Evolutionary conservation across 2,329 filamentous ascomycete species (phyloP).

Genomic region (Aspergillus floridensis): DNA sequence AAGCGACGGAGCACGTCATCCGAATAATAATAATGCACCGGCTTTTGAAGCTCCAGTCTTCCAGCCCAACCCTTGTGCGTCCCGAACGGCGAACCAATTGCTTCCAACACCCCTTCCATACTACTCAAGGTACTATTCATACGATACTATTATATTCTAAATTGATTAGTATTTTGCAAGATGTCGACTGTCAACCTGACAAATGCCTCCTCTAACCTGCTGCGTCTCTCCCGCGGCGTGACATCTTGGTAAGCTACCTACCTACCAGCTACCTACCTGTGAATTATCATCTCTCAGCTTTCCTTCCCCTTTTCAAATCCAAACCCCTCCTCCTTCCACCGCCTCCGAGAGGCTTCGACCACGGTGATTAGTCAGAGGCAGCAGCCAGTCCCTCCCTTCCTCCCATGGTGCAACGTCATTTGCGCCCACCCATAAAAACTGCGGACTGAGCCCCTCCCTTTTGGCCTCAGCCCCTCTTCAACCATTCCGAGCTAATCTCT

Average conservation of each 20-base stretch:
- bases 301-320: not conserved
- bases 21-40: not conserved
- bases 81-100: not conserved
- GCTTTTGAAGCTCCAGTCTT: not conserved
- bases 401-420: conserved; percentile 28
- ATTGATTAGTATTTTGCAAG: not conserved
- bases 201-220: conserved; percentile 12
- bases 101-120: not conserved
- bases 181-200: conserved; percentile 17
- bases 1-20: conserved; percentile 37
- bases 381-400: too few relatives aligned
- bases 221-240: conserved; percentile 10
- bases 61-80: not conserved
- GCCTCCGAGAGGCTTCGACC: conserved; percentile 6
- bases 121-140: too few relatives aligned
- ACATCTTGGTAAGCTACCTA: conserved; percentile 17
- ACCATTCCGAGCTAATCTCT: conserved; percentile 22
- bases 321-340: not conserved
- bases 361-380: conserved; percentile 26
- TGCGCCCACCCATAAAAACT: conserved; percentile 25
- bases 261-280: conserved; percentile 8
- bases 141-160: too few relatives aligned
- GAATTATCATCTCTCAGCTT: not conserved
- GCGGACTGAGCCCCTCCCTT: conserved; percentile 23
- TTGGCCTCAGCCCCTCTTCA: conserved; percentile 10